Evolutionary conservation across 2,329 filamentous ascomycete species (phyloP).

Genomic region (Alternaria alternata): DNA sequence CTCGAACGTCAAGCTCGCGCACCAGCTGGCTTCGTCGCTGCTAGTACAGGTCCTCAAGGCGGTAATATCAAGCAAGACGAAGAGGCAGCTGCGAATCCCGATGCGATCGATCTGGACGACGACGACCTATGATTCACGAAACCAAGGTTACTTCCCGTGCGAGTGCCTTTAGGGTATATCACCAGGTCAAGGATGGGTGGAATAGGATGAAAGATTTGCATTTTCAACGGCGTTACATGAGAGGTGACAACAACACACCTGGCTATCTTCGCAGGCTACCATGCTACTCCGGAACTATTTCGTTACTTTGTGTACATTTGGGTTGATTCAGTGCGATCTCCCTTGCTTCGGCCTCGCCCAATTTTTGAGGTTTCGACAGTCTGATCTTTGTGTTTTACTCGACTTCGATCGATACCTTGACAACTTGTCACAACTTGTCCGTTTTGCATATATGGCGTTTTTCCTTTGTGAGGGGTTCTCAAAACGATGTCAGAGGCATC

Average conservation of each 20-base stretch:
- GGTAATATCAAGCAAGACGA: slow-evolving; percentile 61
- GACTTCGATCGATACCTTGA: slow-evolving; percentile 20
- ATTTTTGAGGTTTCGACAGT: slow-evolving; percentile 14
- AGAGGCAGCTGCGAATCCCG: slow-evolving; percentile 71
- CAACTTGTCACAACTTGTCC: slow-evolving; percentile 9
- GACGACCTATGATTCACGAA: slow-evolving; percentile 47
- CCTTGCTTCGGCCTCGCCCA: slow-evolving; percentile 9
- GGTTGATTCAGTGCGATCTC: slow-evolving; percentile 14
- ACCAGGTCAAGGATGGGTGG: slow-evolving; percentile 8
- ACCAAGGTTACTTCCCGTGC: slow-evolving; percentile 1
- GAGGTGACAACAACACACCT: slow-evolving; percentile 6
- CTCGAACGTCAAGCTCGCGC: slow-evolving; percentile 88
- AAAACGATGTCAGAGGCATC: background rate
- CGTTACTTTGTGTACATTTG: slow-evolving; percentile 14
- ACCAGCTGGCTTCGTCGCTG: slow-evolving; percentile 88
- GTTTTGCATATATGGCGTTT: slow-evolving; percentile 20
- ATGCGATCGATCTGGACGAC: slow-evolving; percentile 82
- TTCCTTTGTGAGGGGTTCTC: slow-evolving; percentile 6
- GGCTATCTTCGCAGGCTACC: slow-evolving; percentile 9
- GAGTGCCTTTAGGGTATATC: background rate
- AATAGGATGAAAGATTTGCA: slow-evolving; percentile 20
- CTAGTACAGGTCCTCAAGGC: slow-evolving; percentile 76
- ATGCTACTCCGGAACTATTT: slow-evolving; percentile 16
- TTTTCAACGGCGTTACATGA: slow-evolving; percentile 17
- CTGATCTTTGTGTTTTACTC: slow-evolving; percentile 15